phyloP scores from a whole-genome alignment of 441 rosid genomes.

The Macaranga tanarius region DNA sequence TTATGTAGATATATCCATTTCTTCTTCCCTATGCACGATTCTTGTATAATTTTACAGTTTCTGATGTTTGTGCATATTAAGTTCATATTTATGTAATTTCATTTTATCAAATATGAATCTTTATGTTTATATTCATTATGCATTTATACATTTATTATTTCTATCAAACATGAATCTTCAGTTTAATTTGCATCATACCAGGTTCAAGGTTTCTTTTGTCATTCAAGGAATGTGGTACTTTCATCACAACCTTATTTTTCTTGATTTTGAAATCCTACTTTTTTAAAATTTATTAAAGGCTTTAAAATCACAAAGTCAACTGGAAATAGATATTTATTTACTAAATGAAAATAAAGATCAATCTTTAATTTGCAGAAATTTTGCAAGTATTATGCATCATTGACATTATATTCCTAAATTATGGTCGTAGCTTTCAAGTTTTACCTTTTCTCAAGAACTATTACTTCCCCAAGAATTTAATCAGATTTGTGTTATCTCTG shows the following conservation, averaged over 20 bases:
- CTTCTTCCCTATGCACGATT: too few relatives aligned
- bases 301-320: not conserved
- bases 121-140: too few relatives aligned
- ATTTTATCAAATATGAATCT: too few relatives aligned
- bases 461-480: not conserved
- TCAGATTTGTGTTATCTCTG: not conserved
- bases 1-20: too few relatives aligned
- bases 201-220: conserved; percentile 59
- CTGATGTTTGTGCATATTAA: too few relatives aligned
- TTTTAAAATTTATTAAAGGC: not conserved
- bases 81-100: too few relatives aligned
- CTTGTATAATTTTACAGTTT: too few relatives aligned
- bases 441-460: not conserved
- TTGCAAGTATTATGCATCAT: not conserved
- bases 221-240: conserved; percentile 50
- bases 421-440: not conserved
- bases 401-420: not conserved
- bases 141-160: too few relatives aligned
- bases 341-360: not conserved
- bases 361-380: not conserved
- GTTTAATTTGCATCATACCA: too few relatives aligned
- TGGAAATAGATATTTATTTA: not conserved
- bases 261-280: conserved; percentile 9
- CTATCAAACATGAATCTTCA: too few relatives aligned
- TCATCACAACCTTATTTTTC: conserved; percentile 21